Conservation (phyloP, 179 eudicot species). For the Dionaea muscipula region DNA sequence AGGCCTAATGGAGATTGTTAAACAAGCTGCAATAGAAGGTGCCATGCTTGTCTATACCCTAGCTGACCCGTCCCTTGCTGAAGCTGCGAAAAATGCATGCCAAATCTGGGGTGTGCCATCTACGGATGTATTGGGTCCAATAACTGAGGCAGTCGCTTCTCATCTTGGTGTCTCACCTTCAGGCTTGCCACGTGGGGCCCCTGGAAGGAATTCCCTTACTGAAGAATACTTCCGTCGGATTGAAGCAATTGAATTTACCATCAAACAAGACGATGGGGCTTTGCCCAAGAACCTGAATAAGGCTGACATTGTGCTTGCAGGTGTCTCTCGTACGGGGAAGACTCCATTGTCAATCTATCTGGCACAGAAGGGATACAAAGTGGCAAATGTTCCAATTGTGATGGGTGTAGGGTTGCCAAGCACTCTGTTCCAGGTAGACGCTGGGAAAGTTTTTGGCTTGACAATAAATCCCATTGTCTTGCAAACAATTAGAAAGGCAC, state of each 20-base stretch:
- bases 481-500: constrained; percentile 59
- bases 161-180: constrained; percentile 88
- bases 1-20: constrained; percentile 57
- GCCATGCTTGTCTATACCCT: constrained; percentile 74
- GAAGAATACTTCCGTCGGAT: constrained; percentile 78
- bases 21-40: constrained; percentile 81
- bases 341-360: constrained; percentile 84
- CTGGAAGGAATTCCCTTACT: constrained; percentile 44
- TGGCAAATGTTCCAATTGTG: constrained; percentile 84
- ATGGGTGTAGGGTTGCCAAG: constrained; percentile 53
- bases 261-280: constrained; percentile 95
- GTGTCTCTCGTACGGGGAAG: constrained; percentile 91
- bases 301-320: constrained; percentile 75
- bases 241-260: constrained; percentile 87
- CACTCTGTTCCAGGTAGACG: constrained; percentile 61
- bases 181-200: constrained; percentile 85
- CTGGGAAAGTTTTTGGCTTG: constrained; percentile 61
- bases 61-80: constrained; percentile 79
- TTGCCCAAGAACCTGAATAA: constrained; percentile 59
- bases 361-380: constrained; percentile 88
- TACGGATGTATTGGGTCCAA: constrained; percentile 63
- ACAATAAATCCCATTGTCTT: constrained; percentile 66
- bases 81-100: constrained; percentile 68
- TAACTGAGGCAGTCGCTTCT: constrained; percentile 65
- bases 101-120: constrained; percentile 63